These are phyloP conservation scores for Nemania sp. DNA, from an alignment of 2,329 filamentous ascomycete genomes.

Conservation along the genomic window DNA sequence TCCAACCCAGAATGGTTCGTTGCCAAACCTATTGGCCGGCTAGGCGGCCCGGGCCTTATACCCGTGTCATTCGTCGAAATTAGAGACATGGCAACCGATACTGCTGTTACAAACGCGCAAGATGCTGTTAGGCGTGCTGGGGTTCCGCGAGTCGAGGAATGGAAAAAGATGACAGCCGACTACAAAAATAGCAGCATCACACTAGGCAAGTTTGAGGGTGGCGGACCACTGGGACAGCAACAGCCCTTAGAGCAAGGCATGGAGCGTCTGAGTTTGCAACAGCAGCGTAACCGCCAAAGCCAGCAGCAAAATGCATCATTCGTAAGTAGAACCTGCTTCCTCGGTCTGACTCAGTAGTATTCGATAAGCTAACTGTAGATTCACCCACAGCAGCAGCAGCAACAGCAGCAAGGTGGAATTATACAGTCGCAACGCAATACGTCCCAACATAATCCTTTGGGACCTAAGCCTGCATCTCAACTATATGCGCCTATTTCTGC, in stretches of 20 bases:
- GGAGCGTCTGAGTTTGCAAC: slow-evolving; percentile 77
- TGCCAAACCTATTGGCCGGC: slow-evolving; percentile 94
- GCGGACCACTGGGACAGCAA: slow-evolving; percentile 44
- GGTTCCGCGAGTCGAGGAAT: slow-evolving; percentile 94
- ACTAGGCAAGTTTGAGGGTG: slow-evolving; percentile 81
- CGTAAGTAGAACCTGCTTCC: slow-evolving; percentile 28
- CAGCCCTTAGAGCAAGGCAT: slow-evolving; percentile 67
- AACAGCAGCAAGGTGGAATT: slow-evolving; percentile 40
- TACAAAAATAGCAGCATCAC: slow-evolving; percentile 99
- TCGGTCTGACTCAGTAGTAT: neutral
- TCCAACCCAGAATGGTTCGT: slow-evolving; percentile 99
- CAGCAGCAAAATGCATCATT: slow-evolving; percentile 44
- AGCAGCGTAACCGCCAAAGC: slow-evolving; percentile 51
- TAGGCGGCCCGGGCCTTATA: slow-evolving; percentile 94
- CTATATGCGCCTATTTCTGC: slow-evolving; percentile 78
- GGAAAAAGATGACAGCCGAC: slow-evolving; percentile 99
- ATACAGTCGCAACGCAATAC: slow-evolving; percentile 47
- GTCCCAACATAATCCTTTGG: slow-evolving; percentile 45
- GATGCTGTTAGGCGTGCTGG: slow-evolving; percentile 87
- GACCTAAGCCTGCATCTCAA: slow-evolving; percentile 51
- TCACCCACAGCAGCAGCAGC: neutral
- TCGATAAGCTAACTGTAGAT: slow-evolving; percentile 26
- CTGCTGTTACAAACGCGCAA: slow-evolving; percentile 77
- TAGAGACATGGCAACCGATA: slow-evolving; percentile 86
- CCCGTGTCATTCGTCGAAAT: slow-evolving; percentile 97